These are phyloP conservation scores for Macadamia tetraphylla DNA, from an alignment of 164 flowering plant genomes.

Conservation along the genomic window DNA sequence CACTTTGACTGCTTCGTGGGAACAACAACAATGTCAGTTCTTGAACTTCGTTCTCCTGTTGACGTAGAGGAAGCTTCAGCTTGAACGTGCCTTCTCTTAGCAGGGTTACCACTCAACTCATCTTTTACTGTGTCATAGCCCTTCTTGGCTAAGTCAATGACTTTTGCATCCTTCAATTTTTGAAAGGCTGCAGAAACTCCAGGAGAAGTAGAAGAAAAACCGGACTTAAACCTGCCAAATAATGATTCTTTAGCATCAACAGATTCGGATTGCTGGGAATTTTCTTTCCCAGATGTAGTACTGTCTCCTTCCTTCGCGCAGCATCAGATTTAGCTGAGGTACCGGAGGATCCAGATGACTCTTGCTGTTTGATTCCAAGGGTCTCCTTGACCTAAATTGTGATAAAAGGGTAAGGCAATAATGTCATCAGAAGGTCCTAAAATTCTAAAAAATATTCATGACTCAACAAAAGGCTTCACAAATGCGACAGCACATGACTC, in stretches of 20 bases:
- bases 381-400: conserved; percentile 65
- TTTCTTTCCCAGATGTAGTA: conserved; percentile 34
- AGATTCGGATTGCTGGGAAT: conserved; percentile 37
- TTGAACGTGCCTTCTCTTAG: conserved; percentile 54
- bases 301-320: conserved; percentile 29
- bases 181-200: conserved; percentile 55
- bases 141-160: conserved; percentile 70
- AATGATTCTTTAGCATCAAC: conserved; percentile 39
- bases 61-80: conserved; percentile 40
- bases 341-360: conserved; percentile 28
- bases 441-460: not conserved
- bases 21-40: conserved; percentile 68
- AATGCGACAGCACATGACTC: conserved; percentile 3
- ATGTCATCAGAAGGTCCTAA: not conserved
- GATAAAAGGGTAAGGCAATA: not conserved
- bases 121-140: conserved; percentile 82
- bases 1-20: conserved; percentile 64
- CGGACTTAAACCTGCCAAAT: conserved; percentile 50
- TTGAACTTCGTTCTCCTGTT: conserved; percentile 61
- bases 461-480: not conserved
- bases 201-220: conserved; percentile 49
- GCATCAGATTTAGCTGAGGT: conserved; percentile 26
- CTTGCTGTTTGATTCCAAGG: conserved; percentile 58
- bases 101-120: conserved; percentile 63
- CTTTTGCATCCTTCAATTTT: conserved; percentile 69